Percentiles rank a stretch among this genome's conserved stretches.
Conservation (phyloP, 2,329 filamentous ascomycete species). For the Pseudopithomyces maydicus region DNA sequence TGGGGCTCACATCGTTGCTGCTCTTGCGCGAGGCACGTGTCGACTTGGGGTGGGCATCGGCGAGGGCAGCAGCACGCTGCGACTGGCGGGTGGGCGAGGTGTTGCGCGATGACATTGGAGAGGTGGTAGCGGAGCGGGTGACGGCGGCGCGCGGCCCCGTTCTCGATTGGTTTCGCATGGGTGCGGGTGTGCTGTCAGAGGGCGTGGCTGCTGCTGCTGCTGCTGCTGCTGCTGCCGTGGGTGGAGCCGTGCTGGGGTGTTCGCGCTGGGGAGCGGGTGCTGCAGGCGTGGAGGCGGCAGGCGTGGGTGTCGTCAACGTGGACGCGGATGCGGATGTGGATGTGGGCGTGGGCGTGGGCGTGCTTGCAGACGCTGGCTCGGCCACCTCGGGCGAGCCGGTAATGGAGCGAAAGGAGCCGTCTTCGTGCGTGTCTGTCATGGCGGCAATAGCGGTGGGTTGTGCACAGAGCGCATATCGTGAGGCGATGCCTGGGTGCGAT, state of each 20-base stretch:
- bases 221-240: conserved; percentile 6
- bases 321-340: conserved; percentile 15
- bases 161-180: conserved; percentile 33
- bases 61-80: conserved; percentile 27
- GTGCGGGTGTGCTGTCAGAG: conserved; percentile 18
- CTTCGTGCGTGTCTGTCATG: conserved; percentile 38
- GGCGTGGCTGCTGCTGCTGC: conserved; percentile 13
- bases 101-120: conserved; percentile 54
- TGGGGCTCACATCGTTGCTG: conserved; percentile 51
- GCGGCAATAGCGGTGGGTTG: conserved; percentile 28
- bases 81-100: conserved; percentile 50
- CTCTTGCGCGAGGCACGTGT: conserved; percentile 50
- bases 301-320: conserved; percentile 18
- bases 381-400: conserved; percentile 43
- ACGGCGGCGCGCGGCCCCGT: conserved; percentile 34
- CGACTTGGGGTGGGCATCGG: conserved; percentile 27
- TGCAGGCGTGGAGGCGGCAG: conserved; percentile 13
- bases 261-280: conserved; percentile 8
- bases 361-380: conserved; percentile 36
- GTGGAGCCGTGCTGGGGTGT: conserved; percentile 1
- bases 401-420: conserved; percentile 44
- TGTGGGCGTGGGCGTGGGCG: conserved; percentile 14
- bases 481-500: conserved; percentile 27
- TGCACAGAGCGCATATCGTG: conserved; percentile 24
- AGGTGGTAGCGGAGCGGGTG: conserved; percentile 47